Conservation (phyloP, 139 green algal species). For the Coelastrella sp. region DNA sequence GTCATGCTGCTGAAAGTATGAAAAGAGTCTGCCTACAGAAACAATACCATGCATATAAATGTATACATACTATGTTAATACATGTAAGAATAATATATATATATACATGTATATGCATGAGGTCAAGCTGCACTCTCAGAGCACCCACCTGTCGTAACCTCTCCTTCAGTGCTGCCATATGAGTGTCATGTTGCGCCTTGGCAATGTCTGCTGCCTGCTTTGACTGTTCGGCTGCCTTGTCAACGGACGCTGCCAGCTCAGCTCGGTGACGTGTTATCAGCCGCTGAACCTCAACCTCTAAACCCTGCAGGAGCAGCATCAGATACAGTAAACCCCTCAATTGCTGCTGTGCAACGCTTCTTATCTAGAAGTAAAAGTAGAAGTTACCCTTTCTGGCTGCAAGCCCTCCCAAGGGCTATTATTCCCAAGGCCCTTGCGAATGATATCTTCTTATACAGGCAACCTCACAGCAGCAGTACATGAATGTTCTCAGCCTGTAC, state of each 20-base stretch:
- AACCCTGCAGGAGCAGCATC: constrained; percentile 27
- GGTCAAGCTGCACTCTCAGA: not conserved
- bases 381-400: too few species aligned
- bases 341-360: too few species aligned
- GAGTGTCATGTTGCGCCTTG: constrained; percentile 24
- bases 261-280: constrained; percentile 59
- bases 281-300: constrained; percentile 69
- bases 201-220: constrained; percentile 44
- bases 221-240: constrained; percentile 57
- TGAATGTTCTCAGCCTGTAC: not conserved
- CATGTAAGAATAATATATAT: not conserved
- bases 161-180: constrained; percentile 32
- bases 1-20: too few species aligned
- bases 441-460: too few species aligned
- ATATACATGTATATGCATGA: not conserved
- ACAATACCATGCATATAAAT: too few species aligned
- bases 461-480: too few species aligned
- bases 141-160: constrained; percentile 36
- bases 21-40: too few species aligned
- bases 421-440: too few species aligned
- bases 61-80: too few species aligned
- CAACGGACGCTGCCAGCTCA: constrained; percentile 58
- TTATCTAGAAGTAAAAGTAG: too few species aligned
- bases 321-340: too few species aligned
- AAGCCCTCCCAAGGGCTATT: too few species aligned